phyloP scores from a whole-genome alignment of 768 basidiomycete species.

The Atractiella rhizophila region DNA sequence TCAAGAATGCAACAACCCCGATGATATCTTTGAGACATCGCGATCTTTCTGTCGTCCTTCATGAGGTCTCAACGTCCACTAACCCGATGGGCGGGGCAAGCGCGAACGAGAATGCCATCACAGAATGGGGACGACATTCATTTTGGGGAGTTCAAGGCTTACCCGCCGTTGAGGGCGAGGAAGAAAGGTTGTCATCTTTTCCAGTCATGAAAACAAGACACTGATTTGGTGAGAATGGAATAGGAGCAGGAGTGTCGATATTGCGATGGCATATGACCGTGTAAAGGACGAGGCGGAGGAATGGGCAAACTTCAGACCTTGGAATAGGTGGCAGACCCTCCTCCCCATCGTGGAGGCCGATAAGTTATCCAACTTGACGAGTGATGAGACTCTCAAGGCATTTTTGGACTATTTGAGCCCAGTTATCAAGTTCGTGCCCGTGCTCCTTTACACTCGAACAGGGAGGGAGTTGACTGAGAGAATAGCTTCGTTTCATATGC shows the following conservation, averaged over 20 bases:
- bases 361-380: conserved; percentile 32
- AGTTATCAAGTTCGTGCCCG: background rate
- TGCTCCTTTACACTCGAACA: conserved; percentile 4
- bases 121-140: conserved; percentile 5
- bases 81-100: too few species aligned
- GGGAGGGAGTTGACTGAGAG: too few species aligned
- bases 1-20: conserved; percentile 31
- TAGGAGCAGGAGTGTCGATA: conserved; percentile 42
- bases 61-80: too few species aligned
- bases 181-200: background rate
- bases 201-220: conserved; percentile 4
- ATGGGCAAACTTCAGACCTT: conserved; percentile 47
- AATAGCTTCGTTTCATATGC: too few species aligned
- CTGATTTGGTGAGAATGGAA: background rate
- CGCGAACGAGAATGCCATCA: too few species aligned
- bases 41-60: too few species aligned
- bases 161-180: background rate
- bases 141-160: background rate
- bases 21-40: too few species aligned
- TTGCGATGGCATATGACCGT: too few species aligned
- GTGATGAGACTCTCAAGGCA: background rate
- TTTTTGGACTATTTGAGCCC: conserved; percentile 1
- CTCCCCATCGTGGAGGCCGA: conserved; percentile 38
- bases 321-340: conserved; percentile 75
- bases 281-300: conserved; percentile 29